Base-by-base conservation (phyloP, 805 yeast genomes). In the Candida khao-thaluensis region DNA sequence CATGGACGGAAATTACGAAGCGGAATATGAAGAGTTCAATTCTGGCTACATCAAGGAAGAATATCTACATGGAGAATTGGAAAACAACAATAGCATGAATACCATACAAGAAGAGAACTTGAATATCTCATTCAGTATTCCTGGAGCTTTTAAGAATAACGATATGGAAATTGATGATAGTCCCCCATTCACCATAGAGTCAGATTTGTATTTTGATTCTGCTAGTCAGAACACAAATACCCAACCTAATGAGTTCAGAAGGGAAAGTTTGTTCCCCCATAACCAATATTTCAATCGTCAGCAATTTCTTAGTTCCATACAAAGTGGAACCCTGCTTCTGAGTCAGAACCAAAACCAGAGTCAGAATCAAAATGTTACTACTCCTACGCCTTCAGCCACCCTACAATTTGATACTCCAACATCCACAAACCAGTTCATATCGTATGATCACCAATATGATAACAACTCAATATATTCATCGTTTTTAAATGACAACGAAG, bases 111-210 rank as follows among this genome's bases (percentile, higher is more conserved):
- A 31, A 6, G 35, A 31, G 10, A 31, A 31, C 20, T 22, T 31
- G 7, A 37, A 37, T 22, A 33, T 41, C 14, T 41, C 44, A 2
- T 41, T 33, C 10, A 28, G 20, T 32, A 22, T 47, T 51, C 64
- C 65, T 7, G 66, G 63, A 6, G 64, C 57, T 4, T 57, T 59
- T 38, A 49, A 50, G 21, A 50, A 46, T 23, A 37, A 42, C 21
- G 59, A 57, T 35, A 62, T 65, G 71, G 71, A 66, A 11, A 32
- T 65, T 11, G 71, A 65, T 37, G 66, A 60, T 20, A 52, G 59
- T 14, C 69, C 69, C 7, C 67, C 66, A 11, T 62, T 63, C 40
- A 57, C 68, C 6, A 52, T 65, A 11, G 69, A 59, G 21, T 61
- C 57, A 57, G 64, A 62, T 26, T 21, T 52, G 29, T 56, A 43